Evolutionary conservation across 768 basidiomycete genomes (phyloP), one percentile per base, ranked within the genome.

Genomic region (Tulasnella sp.): DNA sequence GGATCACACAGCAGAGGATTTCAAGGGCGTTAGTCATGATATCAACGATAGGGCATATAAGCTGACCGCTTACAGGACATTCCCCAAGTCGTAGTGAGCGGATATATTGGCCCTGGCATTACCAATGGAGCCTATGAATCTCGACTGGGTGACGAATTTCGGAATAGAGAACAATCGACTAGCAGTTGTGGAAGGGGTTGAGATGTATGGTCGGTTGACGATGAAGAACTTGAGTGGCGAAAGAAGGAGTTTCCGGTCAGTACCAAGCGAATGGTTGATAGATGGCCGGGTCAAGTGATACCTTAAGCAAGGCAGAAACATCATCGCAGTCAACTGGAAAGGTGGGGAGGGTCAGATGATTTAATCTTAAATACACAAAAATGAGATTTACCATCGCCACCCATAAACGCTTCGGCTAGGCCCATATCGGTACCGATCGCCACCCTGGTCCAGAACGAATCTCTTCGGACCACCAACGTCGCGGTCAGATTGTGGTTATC

Each of bases 1-100:
- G 27, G n/a, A n/a, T n/a, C n/a, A n/a, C n/a, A n/a, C n/a, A n/a
- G n/a, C n/a, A n/a, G n/a, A n/a, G n/a, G n/a, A n/a, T n/a, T n/a
- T n/a, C n/a, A n/a, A n/a, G n/a, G n/a, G n/a, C n/a, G n/a, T n/a
- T n/a, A n/a, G n/a, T n/a, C n/a, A n/a, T n/a, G n/a, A n/a, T n/a
- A n/a, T n/a, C n/a, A n/a, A n/a, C n/a, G n/a, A n/a, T n/a, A n/a
- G n/a, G n/a, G n/a, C n/a, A n/a, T n/a, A n/a, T n/a, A n/a, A n/a
- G n/a, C n/a, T n/a, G n/a, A n/a, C n/a, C n/a, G n/a, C 34, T 38
- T 15, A 38, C 34, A 38, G 5, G 34, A 64, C 65, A 63, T 74
- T 61, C 11, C 27, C 30, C 29, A 61, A 24, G 45, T 61, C 60
- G 26, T 61, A 60, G 56, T 47, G 41, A 17, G 59, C 59, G 7